These are phyloP conservation scores for Penicillium pancosmium DNA, from an alignment of 495 filamentous ascomycete species.

Conservation along the genomic window DNA sequence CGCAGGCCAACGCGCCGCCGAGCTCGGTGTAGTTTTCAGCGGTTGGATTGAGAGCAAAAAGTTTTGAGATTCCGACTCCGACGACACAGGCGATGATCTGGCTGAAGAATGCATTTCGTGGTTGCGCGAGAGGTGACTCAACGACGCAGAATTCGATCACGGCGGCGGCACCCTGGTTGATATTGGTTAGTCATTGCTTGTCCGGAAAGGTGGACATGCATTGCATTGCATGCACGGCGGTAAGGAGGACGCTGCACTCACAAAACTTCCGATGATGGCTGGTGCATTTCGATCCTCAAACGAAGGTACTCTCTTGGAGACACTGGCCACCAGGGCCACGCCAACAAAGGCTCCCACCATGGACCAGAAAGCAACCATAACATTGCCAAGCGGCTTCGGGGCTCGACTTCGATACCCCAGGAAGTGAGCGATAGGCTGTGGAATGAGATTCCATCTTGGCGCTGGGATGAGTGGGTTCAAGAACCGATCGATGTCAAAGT, in stretches of 20 bases:
- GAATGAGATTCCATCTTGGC: slow-evolving; percentile 43
- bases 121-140: slow-evolving; percentile 82
- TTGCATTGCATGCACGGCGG: not conserved
- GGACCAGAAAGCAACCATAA: slow-evolving; percentile 45
- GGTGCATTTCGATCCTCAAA: slow-evolving; percentile 42
- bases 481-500: slow-evolving; percentile 69
- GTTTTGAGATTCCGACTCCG: slow-evolving; percentile 69
- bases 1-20: slow-evolving; percentile 70
- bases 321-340: slow-evolving; percentile 43
- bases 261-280: slow-evolving; percentile 46
- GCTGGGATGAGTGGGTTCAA: slow-evolving; percentile 63
- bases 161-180: slow-evolving; percentile 69
- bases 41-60: slow-evolving; percentile 62
- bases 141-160: slow-evolving; percentile 74
- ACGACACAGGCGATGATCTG: slow-evolving; percentile 69
- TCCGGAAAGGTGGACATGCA: too few species aligned
- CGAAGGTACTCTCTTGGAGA: slow-evolving; percentile 41
- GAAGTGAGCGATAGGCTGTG: slow-evolving; percentile 42
- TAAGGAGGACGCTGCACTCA: slow-evolving; percentile 20
- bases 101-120: slow-evolving; percentile 73
- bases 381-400: slow-evolving; percentile 37
- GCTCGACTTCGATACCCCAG: slow-evolving; percentile 41
- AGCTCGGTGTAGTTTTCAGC: slow-evolving; percentile 59
- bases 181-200: slow-evolving; percentile 14
- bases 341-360: slow-evolving; percentile 49